Evolutionary conservation across 495 filamentous ascomycete genomes (phyloP).

Genomic region (Sporormia fimetaria): DNA sequence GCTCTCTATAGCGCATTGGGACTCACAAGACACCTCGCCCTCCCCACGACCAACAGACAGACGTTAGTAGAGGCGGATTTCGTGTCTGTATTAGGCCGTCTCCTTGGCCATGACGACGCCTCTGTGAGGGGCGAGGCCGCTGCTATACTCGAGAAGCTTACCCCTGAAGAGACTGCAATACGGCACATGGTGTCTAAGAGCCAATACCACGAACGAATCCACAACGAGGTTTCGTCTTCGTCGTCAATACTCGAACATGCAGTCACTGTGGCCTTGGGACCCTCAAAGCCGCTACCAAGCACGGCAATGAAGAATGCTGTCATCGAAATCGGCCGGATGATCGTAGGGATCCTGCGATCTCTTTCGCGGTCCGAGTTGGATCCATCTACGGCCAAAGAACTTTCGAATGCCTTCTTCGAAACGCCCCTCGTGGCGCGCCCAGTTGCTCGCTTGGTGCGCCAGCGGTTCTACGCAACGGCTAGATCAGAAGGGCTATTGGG

Average conservation of each 20-base stretch:
- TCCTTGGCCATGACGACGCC: slow-evolving; percentile 14
- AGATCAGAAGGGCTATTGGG: slow-evolving; percentile 22
- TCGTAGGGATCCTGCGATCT: slow-evolving; percentile 17
- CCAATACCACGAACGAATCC: slow-evolving; percentile 3
- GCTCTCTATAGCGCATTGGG: slow-evolving; percentile 21
- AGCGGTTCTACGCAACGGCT: slow-evolving; percentile 22
- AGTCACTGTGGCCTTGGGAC: slow-evolving; percentile 10
- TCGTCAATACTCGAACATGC: slow-evolving; percentile 18
- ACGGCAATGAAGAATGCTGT: slow-evolving; percentile 21
- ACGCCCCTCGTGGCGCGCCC: slow-evolving; percentile 18
- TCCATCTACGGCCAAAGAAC: too few relatives aligned
- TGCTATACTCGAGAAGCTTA: slow-evolving; percentile 20
- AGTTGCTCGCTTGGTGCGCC: slow-evolving; percentile 17
- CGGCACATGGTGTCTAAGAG: slow-evolving; percentile 12
- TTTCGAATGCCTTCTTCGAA: slow-evolving; percentile 12
- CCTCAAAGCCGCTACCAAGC: slow-evolving; percentile 21
- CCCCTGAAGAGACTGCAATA: slow-evolving; percentile 13
- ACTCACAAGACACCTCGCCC: slow-evolving; percentile 19
- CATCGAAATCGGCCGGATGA: slow-evolving; percentile 17
- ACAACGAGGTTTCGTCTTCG: not conserved
- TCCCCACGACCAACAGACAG: slow-evolving; percentile 14
- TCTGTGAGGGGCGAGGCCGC: slow-evolving; percentile 21
- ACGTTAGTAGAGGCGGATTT: slow-evolving; percentile 15
- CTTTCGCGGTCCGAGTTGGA: too few relatives aligned
- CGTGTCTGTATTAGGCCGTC: slow-evolving; percentile 9